These are phyloP conservation scores for Saksenaea vasiformis DNA, from an alignment of 371 early-diverging fungal genomes.

Conservation along the genomic window DNA sequence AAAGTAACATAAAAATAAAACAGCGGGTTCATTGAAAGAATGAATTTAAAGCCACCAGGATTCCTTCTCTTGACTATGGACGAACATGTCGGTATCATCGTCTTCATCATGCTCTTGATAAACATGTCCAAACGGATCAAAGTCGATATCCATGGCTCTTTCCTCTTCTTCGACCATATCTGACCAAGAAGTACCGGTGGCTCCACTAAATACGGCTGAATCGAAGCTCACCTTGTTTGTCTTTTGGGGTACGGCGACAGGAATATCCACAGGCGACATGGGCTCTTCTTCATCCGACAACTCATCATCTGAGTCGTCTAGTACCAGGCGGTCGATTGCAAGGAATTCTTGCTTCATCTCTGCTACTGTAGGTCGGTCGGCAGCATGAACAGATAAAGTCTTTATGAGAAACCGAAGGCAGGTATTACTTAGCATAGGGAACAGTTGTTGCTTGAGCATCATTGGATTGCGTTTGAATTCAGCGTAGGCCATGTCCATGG, in stretches of 20 bases:
- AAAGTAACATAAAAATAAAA: conserved; percentile 6
- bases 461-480: conserved; percentile 55
- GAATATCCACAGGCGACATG: conserved; percentile 35
- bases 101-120: conserved; percentile 31
- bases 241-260: conserved; percentile 12
- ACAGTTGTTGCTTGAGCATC: conserved; percentile 52
- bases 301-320: conserved; percentile 39
- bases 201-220: conserved; percentile 46
- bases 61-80: conserved; percentile 45
- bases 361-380: conserved; percentile 37
- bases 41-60: conserved; percentile 49
- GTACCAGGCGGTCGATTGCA: conserved; percentile 24
- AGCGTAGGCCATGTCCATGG: conserved; percentile 53
- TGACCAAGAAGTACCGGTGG: conserved; percentile 37
- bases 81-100: conserved; percentile 39
- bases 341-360: conserved; percentile 39
- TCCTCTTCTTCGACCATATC: conserved; percentile 49
- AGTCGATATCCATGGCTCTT: conserved; percentile 4
- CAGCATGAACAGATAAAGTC: conserved; percentile 27
- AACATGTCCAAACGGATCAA: conserved; percentile 5
- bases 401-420: conserved; percentile 38
- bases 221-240: conserved; percentile 34
- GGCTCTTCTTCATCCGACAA: conserved; percentile 29
- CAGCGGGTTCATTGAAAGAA: background rate
- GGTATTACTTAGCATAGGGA: conserved; percentile 45